Conservation (phyloP, 2,329 filamentous ascomycete species). For the Aureobasidium subglaciale region DNA sequence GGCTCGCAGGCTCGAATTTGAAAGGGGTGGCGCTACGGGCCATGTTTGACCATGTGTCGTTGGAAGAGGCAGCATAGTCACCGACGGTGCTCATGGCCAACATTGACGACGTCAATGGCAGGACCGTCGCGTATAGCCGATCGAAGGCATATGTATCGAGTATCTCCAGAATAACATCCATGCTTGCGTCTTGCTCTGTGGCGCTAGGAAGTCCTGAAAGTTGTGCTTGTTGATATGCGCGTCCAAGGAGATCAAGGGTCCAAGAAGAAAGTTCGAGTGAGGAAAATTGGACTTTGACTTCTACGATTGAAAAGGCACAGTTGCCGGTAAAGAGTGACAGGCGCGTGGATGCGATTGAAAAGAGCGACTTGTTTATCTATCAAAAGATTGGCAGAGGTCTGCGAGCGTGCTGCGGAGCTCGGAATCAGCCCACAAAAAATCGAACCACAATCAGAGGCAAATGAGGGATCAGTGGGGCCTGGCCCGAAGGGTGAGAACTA, state of each 20-base stretch:
- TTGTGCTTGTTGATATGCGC: not conserved
- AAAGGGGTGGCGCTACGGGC: slow-evolving; percentile 42
- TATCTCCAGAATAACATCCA: slow-evolving; percentile 89
- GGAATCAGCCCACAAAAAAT: slow-evolving; percentile 14
- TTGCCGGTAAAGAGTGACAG: slow-evolving; percentile 9
- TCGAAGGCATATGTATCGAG: slow-evolving; percentile 78
- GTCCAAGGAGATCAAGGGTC: not conserved
- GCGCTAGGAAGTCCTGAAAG: not conserved
- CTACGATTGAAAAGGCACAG: not conserved
- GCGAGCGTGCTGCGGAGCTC: slow-evolving; percentile 2
- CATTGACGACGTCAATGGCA: slow-evolving; percentile 52
- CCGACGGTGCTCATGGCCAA: slow-evolving; percentile 46
- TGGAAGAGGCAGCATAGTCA: slow-evolving; percentile 47
- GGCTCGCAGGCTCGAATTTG: slow-evolving; percentile 65
- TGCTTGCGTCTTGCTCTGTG: slow-evolving; percentile 36
- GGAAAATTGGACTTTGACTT: not conserved
- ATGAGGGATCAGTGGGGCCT: slow-evolving; percentile 10
- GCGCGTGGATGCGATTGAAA: slow-evolving; percentile 10
- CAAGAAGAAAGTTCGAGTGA: not conserved
- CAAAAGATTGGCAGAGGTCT: slow-evolving; percentile 2
- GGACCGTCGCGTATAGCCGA: slow-evolving; percentile 62
- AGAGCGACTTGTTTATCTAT: slow-evolving; percentile 14
- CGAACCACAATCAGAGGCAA: slow-evolving; percentile 14
- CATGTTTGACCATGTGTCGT: slow-evolving; percentile 47
- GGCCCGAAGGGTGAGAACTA: not conserved